phyloP scores from a whole-genome alignment of 1,284 basidiomycete species.

The Lignosus rhinocerotis region DNA sequence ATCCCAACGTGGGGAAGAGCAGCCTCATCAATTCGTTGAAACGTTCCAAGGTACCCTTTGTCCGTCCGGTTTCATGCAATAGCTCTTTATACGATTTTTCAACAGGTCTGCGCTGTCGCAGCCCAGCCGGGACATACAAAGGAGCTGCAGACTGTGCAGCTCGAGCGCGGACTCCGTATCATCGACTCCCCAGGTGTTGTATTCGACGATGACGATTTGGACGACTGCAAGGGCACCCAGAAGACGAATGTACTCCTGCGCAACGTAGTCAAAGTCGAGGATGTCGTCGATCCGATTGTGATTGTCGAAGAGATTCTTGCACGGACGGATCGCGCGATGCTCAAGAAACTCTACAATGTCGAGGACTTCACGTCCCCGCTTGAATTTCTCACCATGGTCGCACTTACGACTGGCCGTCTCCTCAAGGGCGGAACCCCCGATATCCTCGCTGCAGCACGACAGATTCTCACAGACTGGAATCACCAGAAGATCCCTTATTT shows the following conservation, averaged over 20 bases:
- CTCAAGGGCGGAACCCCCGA: slow-evolving; percentile 94
- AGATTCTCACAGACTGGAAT: slow-evolving; percentile 95
- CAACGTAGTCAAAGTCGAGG: slow-evolving; percentile 92
- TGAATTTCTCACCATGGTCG: slow-evolving; percentile 91
- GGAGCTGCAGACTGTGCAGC: slow-evolving; percentile 89
- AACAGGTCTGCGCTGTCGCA: slow-evolving; percentile 85
- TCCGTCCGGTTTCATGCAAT: slow-evolving; percentile 17
- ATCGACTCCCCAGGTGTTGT: slow-evolving; percentile 97
- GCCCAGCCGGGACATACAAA: slow-evolving; percentile 95
- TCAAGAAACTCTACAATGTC: slow-evolving; percentile 84
- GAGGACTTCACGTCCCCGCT: slow-evolving; percentile 72
- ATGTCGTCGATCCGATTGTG: slow-evolving; percentile 87
- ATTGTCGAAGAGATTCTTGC: slow-evolving; percentile 86
- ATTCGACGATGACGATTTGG: slow-evolving; percentile 70
- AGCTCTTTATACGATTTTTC: slow-evolving; percentile 44
- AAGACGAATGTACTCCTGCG: slow-evolving; percentile 78
- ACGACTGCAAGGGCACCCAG: slow-evolving; percentile 51
- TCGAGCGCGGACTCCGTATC: slow-evolving; percentile 91
- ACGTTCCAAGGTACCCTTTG: slow-evolving; percentile 71
- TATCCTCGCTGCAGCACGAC: slow-evolving; percentile 78
- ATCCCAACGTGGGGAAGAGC: slow-evolving; percentile 97
- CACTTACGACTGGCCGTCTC: slow-evolving; percentile 82
- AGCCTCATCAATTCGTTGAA: slow-evolving; percentile 95
- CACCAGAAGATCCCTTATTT: slow-evolving; percentile 93
- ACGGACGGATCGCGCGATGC: slow-evolving; percentile 66